A percentile compares a stretch with the other conserved stretches of the same genome.
These are phyloP conservation scores for Suillus paluster DNA, from an alignment of 768 basidiomycete genomes.

Conservation along the genomic window DNA sequence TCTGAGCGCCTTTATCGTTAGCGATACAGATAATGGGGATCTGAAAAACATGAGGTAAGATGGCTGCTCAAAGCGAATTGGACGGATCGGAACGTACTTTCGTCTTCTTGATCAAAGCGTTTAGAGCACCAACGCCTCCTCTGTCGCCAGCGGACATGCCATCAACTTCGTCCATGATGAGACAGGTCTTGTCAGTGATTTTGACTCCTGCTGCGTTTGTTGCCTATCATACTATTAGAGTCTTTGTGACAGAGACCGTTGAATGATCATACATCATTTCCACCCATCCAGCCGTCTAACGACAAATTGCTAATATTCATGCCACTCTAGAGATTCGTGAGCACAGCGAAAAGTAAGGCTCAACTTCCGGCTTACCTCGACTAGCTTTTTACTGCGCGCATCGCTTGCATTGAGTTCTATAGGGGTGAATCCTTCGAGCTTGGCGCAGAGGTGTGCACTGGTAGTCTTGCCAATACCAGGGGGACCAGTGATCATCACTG, in stretches of 20 bases:
- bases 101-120: constrained; percentile 90
- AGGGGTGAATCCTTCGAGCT: constrained; percentile 87
- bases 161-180: constrained; percentile 99
- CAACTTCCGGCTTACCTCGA: constrained; percentile 64
- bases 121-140: constrained; percentile 94
- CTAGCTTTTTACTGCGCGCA: constrained; percentile 92
- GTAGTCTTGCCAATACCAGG: constrained; percentile 99
- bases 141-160: constrained; percentile 99
- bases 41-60: constrained; percentile 44
- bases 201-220: constrained; percentile 72
- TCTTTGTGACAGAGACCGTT: neutral
- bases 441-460: constrained; percentile 90
- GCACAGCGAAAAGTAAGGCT: neutral
- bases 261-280: constrained; percentile 47
- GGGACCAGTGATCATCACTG: constrained; percentile 88
- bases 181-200: constrained; percentile 79
- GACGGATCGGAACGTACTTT: constrained; percentile 52
- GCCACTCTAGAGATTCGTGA: constrained; percentile 56
- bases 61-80: neutral
- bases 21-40: constrained; percentile 98
- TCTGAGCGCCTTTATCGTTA: constrained; percentile 86
- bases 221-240: constrained; percentile 34
- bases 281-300: constrained; percentile 83
- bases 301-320: constrained; percentile 92
- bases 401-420: constrained; percentile 98